These are phyloP conservation scores for Starmerella tilneyi DNA, from an alignment of 805 yeast genomes.

Conservation along the genomic window DNA sequence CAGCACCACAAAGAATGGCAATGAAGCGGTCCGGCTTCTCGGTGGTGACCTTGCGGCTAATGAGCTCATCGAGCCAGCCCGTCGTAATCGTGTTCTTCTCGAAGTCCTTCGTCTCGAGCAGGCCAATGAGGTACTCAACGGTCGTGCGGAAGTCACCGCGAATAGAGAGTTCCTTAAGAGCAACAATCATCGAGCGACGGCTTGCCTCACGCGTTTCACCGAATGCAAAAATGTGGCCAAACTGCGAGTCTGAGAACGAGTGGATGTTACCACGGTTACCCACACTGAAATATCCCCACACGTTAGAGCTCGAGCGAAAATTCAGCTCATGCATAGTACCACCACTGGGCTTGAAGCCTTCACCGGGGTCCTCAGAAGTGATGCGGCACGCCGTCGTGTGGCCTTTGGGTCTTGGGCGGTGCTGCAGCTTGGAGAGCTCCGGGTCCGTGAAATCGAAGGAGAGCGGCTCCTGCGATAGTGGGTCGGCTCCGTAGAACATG, in stretches of 20 bases:
- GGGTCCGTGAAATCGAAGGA: constrained; percentile 80
- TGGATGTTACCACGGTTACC: constrained; percentile 95
- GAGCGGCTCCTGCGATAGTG: constrained; percentile 78
- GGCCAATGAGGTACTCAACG: constrained; percentile 89
- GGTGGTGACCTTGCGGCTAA: constrained; percentile 85
- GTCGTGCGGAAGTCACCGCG: constrained; percentile 99
- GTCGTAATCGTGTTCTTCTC: constrained; percentile 95
- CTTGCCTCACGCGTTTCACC: constrained; percentile 98
- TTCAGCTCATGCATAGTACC: constrained; percentile 94
- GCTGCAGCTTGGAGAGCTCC: constrained; percentile 63
- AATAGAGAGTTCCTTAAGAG: constrained; percentile 87
- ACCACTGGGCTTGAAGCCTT: constrained; percentile 97
- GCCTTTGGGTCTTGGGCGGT: constrained; percentile 92
- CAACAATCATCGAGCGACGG: constrained; percentile 98
- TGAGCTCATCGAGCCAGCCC: constrained; percentile 97
- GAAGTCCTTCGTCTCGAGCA: constrained; percentile 91
- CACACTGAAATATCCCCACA: constrained; percentile 99
- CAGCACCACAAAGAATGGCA: constrained; percentile 96
- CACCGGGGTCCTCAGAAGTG: constrained; percentile 98
- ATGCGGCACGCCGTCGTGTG: constrained; percentile 99
- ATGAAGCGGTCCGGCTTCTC: constrained; percentile 88
- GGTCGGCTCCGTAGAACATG: constrained; percentile 87
- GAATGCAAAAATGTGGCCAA: constrained; percentile 97
- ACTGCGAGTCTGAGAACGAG: constrained; percentile 95
- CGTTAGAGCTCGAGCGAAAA: constrained; percentile 93